Evolutionary conservation across 2,329 filamentous ascomycete genomes (phyloP), one percentile per base, ranked within the genome.

Genomic region (Aspergillus spinulosporus): DNA sequence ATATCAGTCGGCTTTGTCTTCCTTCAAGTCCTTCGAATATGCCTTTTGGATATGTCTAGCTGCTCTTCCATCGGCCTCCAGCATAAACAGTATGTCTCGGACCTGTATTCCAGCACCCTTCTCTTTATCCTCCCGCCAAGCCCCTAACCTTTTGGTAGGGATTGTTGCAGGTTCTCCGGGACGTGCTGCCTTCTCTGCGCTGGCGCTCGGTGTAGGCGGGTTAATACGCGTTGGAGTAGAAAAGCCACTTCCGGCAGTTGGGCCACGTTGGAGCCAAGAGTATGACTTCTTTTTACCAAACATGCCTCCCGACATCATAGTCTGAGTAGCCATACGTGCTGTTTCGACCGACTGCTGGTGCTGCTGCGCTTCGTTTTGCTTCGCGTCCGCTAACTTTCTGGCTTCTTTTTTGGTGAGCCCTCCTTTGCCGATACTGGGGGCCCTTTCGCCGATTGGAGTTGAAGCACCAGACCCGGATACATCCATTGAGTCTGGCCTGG

Each of bases 321-420:
- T 81, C 54, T 88, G 88, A 43, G 92, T 82, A 1, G 90, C 90
- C 78, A 91, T 84, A 60, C 85, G 86, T 53, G 90, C 90, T 0
- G 92, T 96, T 54, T 86, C 82, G 69, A 97, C 96, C 28, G 93
- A 91, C 61, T 88, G 89, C 21, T 87, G 85, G 62, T 93, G 91
- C 62, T 88, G 89, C 57, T 87, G 87, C 14, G 88, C 88, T 67
- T 95, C 90, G 0, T 86, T 88, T 21, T 87, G 83, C 64, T 89
- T 90, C 3, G 80, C 79, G 58, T 90, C 87, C n/a, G 86, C 84
- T 63, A 88, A 82, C 61, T 87, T 88, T 72, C 88, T 90, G 69
- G 88, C 81, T 71, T 96, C 92, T 76, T 97, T 97, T 80, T 97
- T 97, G 4, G 88, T 89, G 50, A 90, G 81, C 3, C 85, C 81